Base-by-base conservation (phyloP, 257 asterid genomes). In the Catharanthus roseus region DNA sequence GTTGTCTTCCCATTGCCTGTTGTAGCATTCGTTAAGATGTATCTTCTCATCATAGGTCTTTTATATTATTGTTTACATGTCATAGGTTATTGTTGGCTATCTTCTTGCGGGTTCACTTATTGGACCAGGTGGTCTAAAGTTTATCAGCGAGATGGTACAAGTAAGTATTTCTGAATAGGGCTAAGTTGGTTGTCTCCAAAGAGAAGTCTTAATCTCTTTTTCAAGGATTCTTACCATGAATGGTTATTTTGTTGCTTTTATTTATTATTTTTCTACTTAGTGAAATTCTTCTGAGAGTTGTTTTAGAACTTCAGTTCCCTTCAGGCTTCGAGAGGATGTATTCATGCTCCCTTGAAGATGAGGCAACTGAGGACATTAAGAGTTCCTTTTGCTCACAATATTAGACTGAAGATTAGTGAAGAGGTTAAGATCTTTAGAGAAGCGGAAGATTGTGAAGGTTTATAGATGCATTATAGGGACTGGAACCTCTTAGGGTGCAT, bases 41-140 rank as follows among this genome's bases (percentile, higher is more conserved):
- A n/a, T 31, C 65, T 76, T 67, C 49, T 15, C 19, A 26, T 71
- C 45, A 23, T 42, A 41, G 57, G 34, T 33, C n/a, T n/a, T n/a
- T 72, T 72, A 74, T 69, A 50, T n/a, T 60, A 69, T 75, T 69
- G 36, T 42, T 74, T 72, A 31, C 61, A 39, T 81, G 53, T 70
- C 68, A 45, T 75, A 93, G 98, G 93, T 90, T 66, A 93, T 93
- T 49, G 97, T 90, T 50, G 98, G 98, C 57, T 93, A 93, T 83
- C 95, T 93, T 77, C 93, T 93, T 73, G 98, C 98, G 15, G 98
- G 98, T 74, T 93, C 98, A 49, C 56, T 93, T 64, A 85, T 93
- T 82, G 98, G 98, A 80, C 98, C 98, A 57, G 98, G 98, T 78
- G 98, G 98, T 80, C 81, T 93, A 73, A 89, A 90, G 72, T 87